Conservation (phyloP, 805 yeast species). For the Vanderwaltozyma tropicalis region DNA sequence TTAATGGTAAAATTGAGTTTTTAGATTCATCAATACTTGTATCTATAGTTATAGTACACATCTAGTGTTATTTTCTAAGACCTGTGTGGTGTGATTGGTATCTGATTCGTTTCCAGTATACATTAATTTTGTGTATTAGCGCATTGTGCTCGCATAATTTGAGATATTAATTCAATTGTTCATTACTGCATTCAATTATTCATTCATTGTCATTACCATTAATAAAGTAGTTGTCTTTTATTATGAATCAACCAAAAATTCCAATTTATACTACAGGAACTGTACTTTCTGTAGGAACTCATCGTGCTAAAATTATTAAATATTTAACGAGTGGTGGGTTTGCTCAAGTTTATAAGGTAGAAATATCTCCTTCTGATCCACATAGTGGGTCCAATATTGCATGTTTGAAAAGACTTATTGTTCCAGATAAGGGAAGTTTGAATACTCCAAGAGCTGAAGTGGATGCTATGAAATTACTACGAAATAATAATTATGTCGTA, state of each 20-base stretch:
- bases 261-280: slow-evolving; percentile 71
- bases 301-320: slow-evolving; percentile 52
- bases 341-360: slow-evolving; percentile 86
- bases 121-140: background rate
- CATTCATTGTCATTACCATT: no score
- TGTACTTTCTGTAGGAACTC: slow-evolving; percentile 71
- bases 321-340: slow-evolving; percentile 89
- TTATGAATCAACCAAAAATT: slow-evolving; percentile 41
- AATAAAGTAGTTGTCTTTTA: no score
- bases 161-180: no score
- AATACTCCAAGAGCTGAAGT: slow-evolving; percentile 86
- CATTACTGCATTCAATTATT: no score
- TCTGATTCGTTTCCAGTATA: background rate
- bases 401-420: slow-evolving; percentile 86
- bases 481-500: slow-evolving; percentile 72
- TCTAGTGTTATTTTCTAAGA: no score
- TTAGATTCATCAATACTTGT: no score
- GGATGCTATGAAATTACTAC: slow-evolving; percentile 87
- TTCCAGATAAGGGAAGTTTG: slow-evolving; percentile 78
- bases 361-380: slow-evolving; percentile 49
- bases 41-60: no score
- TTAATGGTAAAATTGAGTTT: no score
- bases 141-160: background rate
- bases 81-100: background rate
- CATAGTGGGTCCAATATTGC: slow-evolving; percentile 49